Evolutionary conservation across 2,329 filamentous ascomycete genomes (phyloP).

Genomic region (Penicillium sp.): DNA sequence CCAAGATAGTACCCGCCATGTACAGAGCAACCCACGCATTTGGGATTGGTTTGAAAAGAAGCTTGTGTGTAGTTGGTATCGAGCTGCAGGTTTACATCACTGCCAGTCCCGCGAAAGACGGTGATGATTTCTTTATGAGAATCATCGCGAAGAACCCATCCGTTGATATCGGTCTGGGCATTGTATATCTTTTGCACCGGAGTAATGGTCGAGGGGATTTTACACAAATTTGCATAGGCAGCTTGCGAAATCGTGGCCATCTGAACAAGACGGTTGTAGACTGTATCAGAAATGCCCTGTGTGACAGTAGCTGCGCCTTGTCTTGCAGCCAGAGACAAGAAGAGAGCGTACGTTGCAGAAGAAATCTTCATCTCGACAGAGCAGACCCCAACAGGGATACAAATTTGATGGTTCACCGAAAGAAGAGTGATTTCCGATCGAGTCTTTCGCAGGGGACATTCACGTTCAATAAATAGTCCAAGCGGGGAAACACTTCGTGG

Average conservation of each 20-base stretch:
- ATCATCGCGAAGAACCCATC: conserved; percentile 16
- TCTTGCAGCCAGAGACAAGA: conserved; percentile 5
- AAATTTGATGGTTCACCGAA: background rate
- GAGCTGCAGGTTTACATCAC: conserved; percentile 10
- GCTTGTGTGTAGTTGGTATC: conserved; percentile 14
- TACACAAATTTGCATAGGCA: conserved; percentile 14
- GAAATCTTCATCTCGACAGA: conserved; percentile 7
- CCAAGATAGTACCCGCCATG: conserved; percentile 16
- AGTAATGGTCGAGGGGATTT: conserved; percentile 11
- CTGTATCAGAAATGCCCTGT: conserved; percentile 7
- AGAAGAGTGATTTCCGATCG: background rate
- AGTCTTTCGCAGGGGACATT: background rate
- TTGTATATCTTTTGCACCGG: conserved; percentile 13
- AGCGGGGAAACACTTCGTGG: background rate
- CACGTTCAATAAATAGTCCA: background rate
- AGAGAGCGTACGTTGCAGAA: background rate
- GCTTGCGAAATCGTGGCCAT: conserved; percentile 15
- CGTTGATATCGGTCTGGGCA: conserved; percentile 14
- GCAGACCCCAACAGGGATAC: background rate
- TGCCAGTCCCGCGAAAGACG: conserved; percentile 14
- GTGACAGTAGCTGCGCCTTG: conserved; percentile 6
- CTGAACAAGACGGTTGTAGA: conserved; percentile 10
- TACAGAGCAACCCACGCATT: conserved; percentile 10
- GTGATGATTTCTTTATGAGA: conserved; percentile 10
- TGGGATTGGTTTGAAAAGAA: conserved; percentile 8